These are phyloP conservation scores for Cyanidiococcus yangmingshanensis DNA, from an alignment of 23 red algal species.

Conservation along the genomic window DNA sequence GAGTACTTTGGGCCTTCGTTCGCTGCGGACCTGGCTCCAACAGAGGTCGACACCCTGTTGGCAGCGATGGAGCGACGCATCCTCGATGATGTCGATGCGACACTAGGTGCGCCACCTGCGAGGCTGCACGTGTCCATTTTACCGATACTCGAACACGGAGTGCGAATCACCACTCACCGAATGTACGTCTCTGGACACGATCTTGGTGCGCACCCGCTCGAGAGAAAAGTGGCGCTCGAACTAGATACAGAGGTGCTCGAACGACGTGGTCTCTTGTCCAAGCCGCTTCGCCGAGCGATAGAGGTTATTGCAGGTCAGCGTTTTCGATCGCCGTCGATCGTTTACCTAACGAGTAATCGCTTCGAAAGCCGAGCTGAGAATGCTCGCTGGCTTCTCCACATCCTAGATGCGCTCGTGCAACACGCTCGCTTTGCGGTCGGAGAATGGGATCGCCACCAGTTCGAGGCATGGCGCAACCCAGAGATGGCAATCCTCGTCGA, in stretches of 20 bases:
- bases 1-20: not conserved
- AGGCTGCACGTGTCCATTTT: not conserved
- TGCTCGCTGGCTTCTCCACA: not conserved
- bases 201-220: not conserved
- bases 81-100: not conserved
- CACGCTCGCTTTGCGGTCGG: not conserved
- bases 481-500: too few relatives aligned
- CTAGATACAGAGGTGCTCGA: not conserved
- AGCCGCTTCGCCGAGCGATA: not conserved
- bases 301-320: slow-evolving; percentile 7
- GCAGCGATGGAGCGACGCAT: not conserved
- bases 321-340: not conserved
- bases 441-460: not conserved
- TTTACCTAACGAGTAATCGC: not conserved
- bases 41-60: not conserved
- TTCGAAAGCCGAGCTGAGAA: slow-evolving; percentile 6
- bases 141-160: not conserved
- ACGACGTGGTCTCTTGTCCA: not conserved
- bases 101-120: not conserved
- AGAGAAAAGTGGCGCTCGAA: not conserved
- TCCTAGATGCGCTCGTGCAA: not conserved
- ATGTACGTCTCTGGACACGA: slow-evolving; percentile 2
- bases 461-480: not conserved
- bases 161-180: not conserved
- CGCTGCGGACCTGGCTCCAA: not conserved